These are phyloP conservation scores for Scolecobasidium constrictum DNA, from an alignment of 2,329 filamentous ascomycete genomes.

Conservation along the genomic window DNA sequence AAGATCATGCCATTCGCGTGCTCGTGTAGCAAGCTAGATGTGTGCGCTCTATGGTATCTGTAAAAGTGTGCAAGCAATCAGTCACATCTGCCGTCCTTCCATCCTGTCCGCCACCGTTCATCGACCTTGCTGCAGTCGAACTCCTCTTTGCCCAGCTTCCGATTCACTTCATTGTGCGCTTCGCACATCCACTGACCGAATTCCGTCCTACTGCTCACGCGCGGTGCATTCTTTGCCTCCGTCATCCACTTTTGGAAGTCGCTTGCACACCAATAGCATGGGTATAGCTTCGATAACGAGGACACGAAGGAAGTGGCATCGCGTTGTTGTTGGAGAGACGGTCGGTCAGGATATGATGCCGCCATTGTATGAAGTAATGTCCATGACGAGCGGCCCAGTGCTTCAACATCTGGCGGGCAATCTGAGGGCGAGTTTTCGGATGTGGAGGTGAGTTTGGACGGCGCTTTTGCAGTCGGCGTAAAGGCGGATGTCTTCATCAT, in stretches of 20 bases:
- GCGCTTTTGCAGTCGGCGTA: conserved; percentile 34
- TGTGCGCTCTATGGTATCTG: not conserved
- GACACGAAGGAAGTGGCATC: conserved; percentile 70
- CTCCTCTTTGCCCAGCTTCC: conserved; percentile 76
- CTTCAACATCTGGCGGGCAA: conserved; percentile 84
- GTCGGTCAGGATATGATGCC: conserved; percentile 67
- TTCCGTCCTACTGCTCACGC: conserved; percentile 48
- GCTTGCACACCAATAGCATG: conserved; percentile 90
- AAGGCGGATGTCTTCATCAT: conserved; percentile 31
- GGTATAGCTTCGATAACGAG: conserved; percentile 78
- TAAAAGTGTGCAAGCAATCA: conserved; percentile 19
- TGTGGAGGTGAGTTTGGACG: conserved; percentile 26
- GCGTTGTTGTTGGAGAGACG: conserved; percentile 57
- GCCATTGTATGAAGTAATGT: conserved; percentile 87
- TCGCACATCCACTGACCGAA: conserved; percentile 77
- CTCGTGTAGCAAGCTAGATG: not conserved
- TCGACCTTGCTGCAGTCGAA: conserved; percentile 92
- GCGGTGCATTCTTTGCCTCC: conserved; percentile 50
- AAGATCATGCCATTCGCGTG: too few relatives aligned
- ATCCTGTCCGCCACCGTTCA: conserved; percentile 88
- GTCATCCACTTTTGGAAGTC: conserved; percentile 80
- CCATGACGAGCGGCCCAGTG: conserved; percentile 81
- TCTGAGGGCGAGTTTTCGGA: conserved; percentile 33
- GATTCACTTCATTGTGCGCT: conserved; percentile 79
- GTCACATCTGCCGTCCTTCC: conserved; percentile 59